These are phyloP conservation scores for Macroventuria anomochaeta DNA, from an alignment of 2,329 filamentous ascomycete genomes.

Conservation along the genomic window DNA sequence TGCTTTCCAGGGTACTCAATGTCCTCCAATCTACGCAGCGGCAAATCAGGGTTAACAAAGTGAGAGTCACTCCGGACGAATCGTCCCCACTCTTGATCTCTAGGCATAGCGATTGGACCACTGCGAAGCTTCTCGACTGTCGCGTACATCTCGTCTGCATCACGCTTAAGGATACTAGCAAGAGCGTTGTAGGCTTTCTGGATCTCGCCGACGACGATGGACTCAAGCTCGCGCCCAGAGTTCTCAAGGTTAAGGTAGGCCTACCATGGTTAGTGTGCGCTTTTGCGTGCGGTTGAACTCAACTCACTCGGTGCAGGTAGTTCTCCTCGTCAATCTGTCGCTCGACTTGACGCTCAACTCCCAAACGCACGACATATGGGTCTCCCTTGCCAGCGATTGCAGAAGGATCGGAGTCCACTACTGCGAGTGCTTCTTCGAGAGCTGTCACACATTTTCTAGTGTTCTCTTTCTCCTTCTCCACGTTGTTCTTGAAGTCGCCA, in stretches of 20 bases:
- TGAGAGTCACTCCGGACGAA: slow-evolving; percentile 84
- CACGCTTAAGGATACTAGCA: slow-evolving; percentile 87
- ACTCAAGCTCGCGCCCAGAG: slow-evolving; percentile 92
- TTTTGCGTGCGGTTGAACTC: neutral
- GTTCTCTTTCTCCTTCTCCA: slow-evolving; percentile 90
- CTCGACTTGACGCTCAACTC: slow-evolving; percentile 88
- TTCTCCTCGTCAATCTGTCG: slow-evolving; percentile 96
- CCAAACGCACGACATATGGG: slow-evolving; percentile 84
- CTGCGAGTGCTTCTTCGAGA: slow-evolving; percentile 81
- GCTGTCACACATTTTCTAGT: slow-evolving; percentile 80
- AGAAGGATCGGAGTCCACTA: slow-evolving; percentile 78
- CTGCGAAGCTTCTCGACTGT: slow-evolving; percentile 80
- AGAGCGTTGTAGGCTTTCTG: slow-evolving; percentile 98
- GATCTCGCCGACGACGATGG: slow-evolving; percentile 95
- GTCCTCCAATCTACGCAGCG: slow-evolving; percentile 77
- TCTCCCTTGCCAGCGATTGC: slow-evolving; percentile 84
- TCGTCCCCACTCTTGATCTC: slow-evolving; percentile 86
- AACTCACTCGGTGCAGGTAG: slow-evolving; percentile 83
- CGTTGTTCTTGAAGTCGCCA: slow-evolving; percentile 94
- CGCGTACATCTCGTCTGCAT: slow-evolving; percentile 80
- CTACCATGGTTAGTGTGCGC: slow-evolving; percentile 53
- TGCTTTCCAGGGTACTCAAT: slow-evolving; percentile 92
- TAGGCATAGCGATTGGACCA: slow-evolving; percentile 90
- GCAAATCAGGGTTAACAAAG: slow-evolving; percentile 83
- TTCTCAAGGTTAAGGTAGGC: slow-evolving; percentile 94